Base-by-base conservation (phyloP, 2,329 filamentous ascomycete species). In the Botrytis fabae region DNA sequence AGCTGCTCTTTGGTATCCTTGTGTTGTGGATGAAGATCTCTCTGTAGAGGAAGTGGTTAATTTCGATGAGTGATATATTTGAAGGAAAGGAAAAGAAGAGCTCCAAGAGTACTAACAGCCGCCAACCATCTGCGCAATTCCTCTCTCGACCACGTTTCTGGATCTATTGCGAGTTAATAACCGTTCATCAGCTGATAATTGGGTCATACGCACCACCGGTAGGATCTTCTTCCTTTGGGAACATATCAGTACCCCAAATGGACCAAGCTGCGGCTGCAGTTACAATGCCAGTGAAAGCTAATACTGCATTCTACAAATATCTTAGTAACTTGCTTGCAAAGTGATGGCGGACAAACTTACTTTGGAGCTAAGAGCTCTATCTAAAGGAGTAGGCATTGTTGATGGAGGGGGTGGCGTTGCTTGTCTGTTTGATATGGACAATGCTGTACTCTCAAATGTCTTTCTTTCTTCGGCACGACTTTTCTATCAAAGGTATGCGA, bases 71-170 rank as follows among this genome's bases (percentile, higher is more conserved):
- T 65, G 69, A 64, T n/a, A 44, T 46, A 62, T 22, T 40, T 51
- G 35, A 66, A 64, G 46, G 28, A 70, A 71, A 54, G 38, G 32
- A 63, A 25, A 54, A 64, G n/a, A 32, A 57, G 38, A 57, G 35
- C n/a, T 57, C n/a, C 65, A 18, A 69, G 48, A 42, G 42, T 38
- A 85, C 91, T 83, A 87, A 97, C 95, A 78, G 88, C 89, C 63
- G 89, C 89, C 69, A 98, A 85, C 94, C 95, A 98, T 79, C 91
- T 86, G 75, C 89, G 87, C 82, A 97, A 85, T 79, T 98, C 93
- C 65, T 94, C 91, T 73, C 87, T 85, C 0, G 93, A 94, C 95
- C 95, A 98, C 16, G 82, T 84, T 60, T 88, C 85, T 4, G 90
- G 90, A 75, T 91, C 90, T 90, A 73, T 14, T 69, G 25, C 6